Evolutionary conservation across 805 yeast genomes (phyloP), one percentile per base, ranked within the genome.

Genomic region (Tetrapisispora pingtungensis): DNA sequence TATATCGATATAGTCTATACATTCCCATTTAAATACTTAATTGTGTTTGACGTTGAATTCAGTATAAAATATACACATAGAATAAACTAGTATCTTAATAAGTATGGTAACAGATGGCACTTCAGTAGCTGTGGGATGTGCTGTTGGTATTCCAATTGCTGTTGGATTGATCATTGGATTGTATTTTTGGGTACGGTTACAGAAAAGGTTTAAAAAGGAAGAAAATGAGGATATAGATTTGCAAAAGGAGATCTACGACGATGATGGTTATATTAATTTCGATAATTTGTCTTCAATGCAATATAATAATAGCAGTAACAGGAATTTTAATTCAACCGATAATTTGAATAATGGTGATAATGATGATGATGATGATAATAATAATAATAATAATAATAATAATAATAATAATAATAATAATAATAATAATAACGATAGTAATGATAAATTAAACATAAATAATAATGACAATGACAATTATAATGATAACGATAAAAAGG

Each of bases 111-210:
- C 17, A n/a, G 19, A 26, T 37, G 19, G 18, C 17, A 26, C 32
- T 1, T 55, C 62, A 1, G 48, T 68, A 8, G 74, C 77, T 1
- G 78, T 74, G 3, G 78, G 78, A 2, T 68, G 75, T 49, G 75
- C 78, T 1, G 78, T 74, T 4, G 78, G 78, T 2, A 68, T 74
- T 49, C 75, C 78, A 3, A 73, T 75, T 4, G 79, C 78, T 30
- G 53, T 67, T n/a, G 67, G 64, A 4, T 49, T 72, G 10, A 69
- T 71, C 0, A 59, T 71, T 2, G 63, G 70, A 0, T 28, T 61
- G 2, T 49, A 48, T 10, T 65, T 71, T 45, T 68, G 72, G 68
- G 46, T 57, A 27, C 62, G 70, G 36, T 65, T 69, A 44, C 69
- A 63, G 44, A 52, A 59, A 45, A 61, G 68, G 36, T 58, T 65